Percentiles rank a stretch among this genome's conserved stretches.
These are phyloP conservation scores for Sporopachydermia quercuum DNA, from an alignment of 805 yeast genomes.

Conservation along the genomic window DNA sequence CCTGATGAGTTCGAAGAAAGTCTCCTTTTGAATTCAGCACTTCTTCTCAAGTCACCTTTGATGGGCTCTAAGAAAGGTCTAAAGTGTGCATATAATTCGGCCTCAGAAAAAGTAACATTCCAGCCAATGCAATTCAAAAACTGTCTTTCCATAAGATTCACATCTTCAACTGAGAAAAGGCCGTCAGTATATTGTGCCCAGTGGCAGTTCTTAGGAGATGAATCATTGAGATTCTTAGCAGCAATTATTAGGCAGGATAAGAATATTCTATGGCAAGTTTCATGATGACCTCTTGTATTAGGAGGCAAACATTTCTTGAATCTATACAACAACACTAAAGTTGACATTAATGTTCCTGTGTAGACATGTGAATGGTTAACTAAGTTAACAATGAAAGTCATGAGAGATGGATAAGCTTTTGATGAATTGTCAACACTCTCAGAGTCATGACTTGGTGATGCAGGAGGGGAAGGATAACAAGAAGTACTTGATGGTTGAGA, in stretches of 20 bases:
- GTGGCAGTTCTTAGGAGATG: constrained; percentile 89
- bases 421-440: no score
- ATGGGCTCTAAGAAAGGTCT: constrained; percentile 68
- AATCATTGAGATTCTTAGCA: constrained; percentile 88
- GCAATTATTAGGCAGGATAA: constrained; percentile 78
- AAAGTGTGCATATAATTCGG: constrained; percentile 54
- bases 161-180: constrained; percentile 56
- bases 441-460: constrained; percentile 16
- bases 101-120: constrained; percentile 59
- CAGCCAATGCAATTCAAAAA: constrained; percentile 70
- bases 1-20: no score
- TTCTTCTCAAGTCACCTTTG: constrained; percentile 29
- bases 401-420: constrained; percentile 32
- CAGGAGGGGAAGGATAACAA: constrained; percentile 25
- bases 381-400: constrained; percentile 53
- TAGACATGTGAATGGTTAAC: constrained; percentile 80
- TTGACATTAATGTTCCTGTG: constrained; percentile 88
- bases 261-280: constrained; percentile 87
- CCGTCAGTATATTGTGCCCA: constrained; percentile 94
- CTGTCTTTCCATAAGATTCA: constrained; percentile 86
- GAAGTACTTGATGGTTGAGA: constrained; percentile 10
- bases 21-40: neutral
- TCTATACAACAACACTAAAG: constrained; percentile 69
- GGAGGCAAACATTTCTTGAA: constrained; percentile 68
- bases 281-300: constrained; percentile 74